Evolutionary conservation across 1,139 yeast species (phyloP), one percentile per base, ranked within the genome.

Genomic region (Saccharomyces hybrid): DNA sequence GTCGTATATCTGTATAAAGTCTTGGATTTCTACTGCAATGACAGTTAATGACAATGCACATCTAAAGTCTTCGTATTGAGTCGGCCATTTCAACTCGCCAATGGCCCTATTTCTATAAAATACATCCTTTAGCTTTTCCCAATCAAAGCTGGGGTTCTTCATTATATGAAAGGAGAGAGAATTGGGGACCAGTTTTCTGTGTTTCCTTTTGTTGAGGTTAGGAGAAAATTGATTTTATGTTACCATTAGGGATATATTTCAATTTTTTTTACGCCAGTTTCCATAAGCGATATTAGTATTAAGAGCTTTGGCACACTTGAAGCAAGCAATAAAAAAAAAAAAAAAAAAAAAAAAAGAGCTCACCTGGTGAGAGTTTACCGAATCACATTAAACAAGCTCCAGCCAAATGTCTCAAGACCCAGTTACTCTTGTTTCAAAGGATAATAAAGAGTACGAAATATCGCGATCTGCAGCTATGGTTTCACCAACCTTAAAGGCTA

Each of bases 381-480:
- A 24, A 24, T 7, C 9, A 14, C 29, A 19, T 24, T 9, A 29
- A 29, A 14, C 46, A 31, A 26, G 47, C 29, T 28, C 52, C 56
- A 28, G 12, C 11, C 2, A 48, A 24, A 31, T 32, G 21, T 42
- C 12, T n/a, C 63, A 65, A 56, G 65, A 77, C 46, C 83, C 75
- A 64, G 83, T 90, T 4, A 86, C 86, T 2, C 74, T 93, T 46
- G 80, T 88, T 1, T 88, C 97, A 0, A 78, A 84, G 2, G 97
- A 91, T 65, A 83, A 84, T 21, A 82, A 79, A 66, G 79, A 78
- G 59, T 88, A 81, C 64, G 75, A 83, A 9, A 75, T 93, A 3
- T 71, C 83, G 29, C 80, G 83, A 58, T 91, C 88, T 42, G 95
- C 91, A 0, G 98, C 97, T 0, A 74, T 78, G 71, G 82, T 89